Evolutionary conservation across 2,329 filamentous ascomycete species (phyloP).

Genomic region (Penicillium freii): DNA sequence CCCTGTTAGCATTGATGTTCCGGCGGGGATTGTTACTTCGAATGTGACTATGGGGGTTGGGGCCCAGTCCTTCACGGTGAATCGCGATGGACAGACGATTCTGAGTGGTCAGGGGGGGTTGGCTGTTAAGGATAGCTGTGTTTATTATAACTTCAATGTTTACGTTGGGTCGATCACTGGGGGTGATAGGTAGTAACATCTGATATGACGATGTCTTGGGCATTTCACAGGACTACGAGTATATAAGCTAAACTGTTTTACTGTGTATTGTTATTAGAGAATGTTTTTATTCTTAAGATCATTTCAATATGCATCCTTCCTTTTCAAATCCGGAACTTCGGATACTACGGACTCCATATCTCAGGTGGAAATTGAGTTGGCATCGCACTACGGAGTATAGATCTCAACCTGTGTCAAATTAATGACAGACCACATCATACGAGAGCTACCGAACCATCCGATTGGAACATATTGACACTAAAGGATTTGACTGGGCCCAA

Average conservation of each 20-base stretch:
- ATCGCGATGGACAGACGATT: slow-evolving; percentile 18
- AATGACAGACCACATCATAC: neutral
- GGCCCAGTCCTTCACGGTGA: slow-evolving; percentile 29
- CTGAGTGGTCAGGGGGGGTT: slow-evolving; percentile 19
- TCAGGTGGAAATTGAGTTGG: neutral
- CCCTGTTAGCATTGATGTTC: slow-evolving; percentile 26
- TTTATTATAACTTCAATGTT: slow-evolving; percentile 36
- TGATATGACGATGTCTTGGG: neutral
- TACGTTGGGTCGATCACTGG: slow-evolving; percentile 26
- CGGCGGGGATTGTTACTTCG: slow-evolving; percentile 33
- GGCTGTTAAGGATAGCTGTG: slow-evolving; percentile 26
- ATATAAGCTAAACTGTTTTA: neutral
- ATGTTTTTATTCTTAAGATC: too few species aligned
- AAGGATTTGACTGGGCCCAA: neutral
- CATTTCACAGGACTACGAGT: neutral
- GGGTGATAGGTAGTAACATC: too few species aligned
- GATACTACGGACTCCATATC: too few species aligned
- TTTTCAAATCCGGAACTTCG: neutral
- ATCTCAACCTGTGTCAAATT: neutral
- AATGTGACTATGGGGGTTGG: slow-evolving; percentile 35
- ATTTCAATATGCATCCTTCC: neutral
- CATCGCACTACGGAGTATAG: neutral
- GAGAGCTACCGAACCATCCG: neutral
- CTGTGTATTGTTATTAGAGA: too few species aligned
- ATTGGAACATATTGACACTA: neutral